Conservation (phyloP, 2,329 filamentous ascomycete species). For the Penicillium sp. region DNA sequence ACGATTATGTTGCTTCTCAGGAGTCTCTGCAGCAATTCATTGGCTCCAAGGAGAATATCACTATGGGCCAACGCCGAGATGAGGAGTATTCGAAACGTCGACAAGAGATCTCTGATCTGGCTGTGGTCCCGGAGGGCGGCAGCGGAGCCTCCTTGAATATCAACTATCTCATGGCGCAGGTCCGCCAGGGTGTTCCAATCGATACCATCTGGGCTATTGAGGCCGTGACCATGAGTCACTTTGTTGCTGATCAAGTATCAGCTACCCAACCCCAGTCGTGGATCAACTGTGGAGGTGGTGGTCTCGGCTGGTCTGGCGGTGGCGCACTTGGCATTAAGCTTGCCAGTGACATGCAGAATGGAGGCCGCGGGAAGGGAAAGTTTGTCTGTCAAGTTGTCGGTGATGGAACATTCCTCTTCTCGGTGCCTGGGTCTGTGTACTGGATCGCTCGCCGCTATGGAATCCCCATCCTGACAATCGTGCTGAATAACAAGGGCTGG, state of each 20-base stretch:
- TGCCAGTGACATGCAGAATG: slow-evolving; percentile 55
- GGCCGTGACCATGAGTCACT: slow-evolving; percentile 68
- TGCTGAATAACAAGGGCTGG: slow-evolving; percentile 70
- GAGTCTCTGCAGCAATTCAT: slow-evolving; percentile 45
- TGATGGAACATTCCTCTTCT: slow-evolving; percentile 67
- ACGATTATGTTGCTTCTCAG: slow-evolving; percentile 55
- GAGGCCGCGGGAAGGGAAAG: slow-evolving; percentile 52
- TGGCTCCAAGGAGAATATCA: slow-evolving; percentile 39
- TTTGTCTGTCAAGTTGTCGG: slow-evolving; percentile 65
- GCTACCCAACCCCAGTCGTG: slow-evolving; percentile 67
- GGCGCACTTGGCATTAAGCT: slow-evolving; percentile 74
- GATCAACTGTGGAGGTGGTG: slow-evolving; percentile 79
- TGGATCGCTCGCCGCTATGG: slow-evolving; percentile 67
- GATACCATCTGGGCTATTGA: slow-evolving; percentile 76
- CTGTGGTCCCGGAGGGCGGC: slow-evolving; percentile 52
- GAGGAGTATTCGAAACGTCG: slow-evolving; percentile 59
- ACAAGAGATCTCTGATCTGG: slow-evolving; percentile 56
- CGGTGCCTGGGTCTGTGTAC: slow-evolving; percentile 63
- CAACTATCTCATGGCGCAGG: slow-evolving; percentile 55
- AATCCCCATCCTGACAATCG: slow-evolving; percentile 64
- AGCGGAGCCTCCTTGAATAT: slow-evolving; percentile 62
- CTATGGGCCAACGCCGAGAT: slow-evolving; percentile 56
- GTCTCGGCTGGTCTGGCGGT: slow-evolving; percentile 77
- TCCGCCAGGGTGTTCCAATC: slow-evolving; percentile 57
- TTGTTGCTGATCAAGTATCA: slow-evolving; percentile 69